Evolutionary conservation across 805 yeast genomes (phyloP), one percentile per base, ranked within the genome.

Genomic region (Saccharomycopsis sp.): DNA sequence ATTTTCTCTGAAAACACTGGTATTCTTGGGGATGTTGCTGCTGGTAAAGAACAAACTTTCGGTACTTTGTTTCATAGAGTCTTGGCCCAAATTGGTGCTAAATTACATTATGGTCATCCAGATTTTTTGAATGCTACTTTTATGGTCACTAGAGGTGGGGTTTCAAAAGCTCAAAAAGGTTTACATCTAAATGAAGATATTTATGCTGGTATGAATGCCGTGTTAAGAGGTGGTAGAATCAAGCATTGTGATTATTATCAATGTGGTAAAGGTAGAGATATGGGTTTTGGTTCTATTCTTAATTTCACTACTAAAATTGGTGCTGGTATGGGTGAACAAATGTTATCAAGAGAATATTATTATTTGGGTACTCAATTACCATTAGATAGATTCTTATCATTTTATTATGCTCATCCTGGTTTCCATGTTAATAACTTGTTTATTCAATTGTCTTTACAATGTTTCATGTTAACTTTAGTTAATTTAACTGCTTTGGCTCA

Each of bases 321-420:
- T 2, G 92, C 95, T 32, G 97, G 97, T 37, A 89, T 89, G 97
- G 97, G 97, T 6, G 97, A 89, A 57, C 97, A 89, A 58, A 72
- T 88, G 58, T 62, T 89, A 26, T 85, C 95, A 4, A 70, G 97
- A 53, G 97, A 89, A 54, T 86, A 88, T 60, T 89, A 79, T 57
- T 86, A 84, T 59, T 59, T 89, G 45, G 96, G 97, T 1, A 85
- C 95, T 2, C 85, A 78, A 51, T 64, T 89, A 40, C 95, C 96
- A 2, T 67, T 88, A 33, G 96, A 89, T 57, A 62, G 96, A 36
- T 88, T 89, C 62, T 61, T 89, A 39, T 85, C 96, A 0, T 89
- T 89, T 60, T 89, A 84, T 59, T 89, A 89, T 61, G 97, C 97
- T 0, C 97, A 89, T 58, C 89, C 96, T 9, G 97, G 97, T 4